Base-by-base conservation (phyloP, 768 basidiomycete species). In the Boletus sp. region DNA sequence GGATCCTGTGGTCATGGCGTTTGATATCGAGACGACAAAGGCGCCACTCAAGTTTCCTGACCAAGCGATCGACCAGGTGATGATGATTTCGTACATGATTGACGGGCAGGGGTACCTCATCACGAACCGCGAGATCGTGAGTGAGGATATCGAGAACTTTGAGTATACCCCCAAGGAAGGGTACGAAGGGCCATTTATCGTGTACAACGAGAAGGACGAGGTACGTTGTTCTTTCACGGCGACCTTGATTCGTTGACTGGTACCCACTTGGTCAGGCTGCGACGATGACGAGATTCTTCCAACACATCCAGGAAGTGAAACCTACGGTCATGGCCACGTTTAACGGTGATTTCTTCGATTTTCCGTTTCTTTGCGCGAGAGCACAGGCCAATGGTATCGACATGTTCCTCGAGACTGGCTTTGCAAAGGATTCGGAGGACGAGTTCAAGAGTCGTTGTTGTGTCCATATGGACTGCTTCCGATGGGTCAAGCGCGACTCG, bases 61-160 rank as follows among this genome's bases (percentile, higher is more conserved):
- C 76, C 89, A 94, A 64, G 83, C 85, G 7, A 87, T 92, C 28
- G 97, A 98, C 76, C 95, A 98, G 70, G 94, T 99, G 65, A 99
- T 99, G 96, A 99, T 99, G 97, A 98, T 99, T 61, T 99, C 97
- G 44, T 99, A 98, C 75, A 98, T 99, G 95, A 79, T 99, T 17
- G 97, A 99, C 69, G 96, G 94, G 0, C 92, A 95, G 71, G 97
- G 97, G 0, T 99, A 90, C 69, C 83, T 99, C 59, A 98, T 99
- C 73, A 97, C 94, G 20, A 98, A 98, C 66, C 83, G 97, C 42
- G 97, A 99, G 62, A 98, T 98, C 50, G 93, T 98, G 56, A 87
- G 89, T 58, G 95, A 98, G 68, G 93, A 98, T 67, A 98, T 99
- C 59, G 94, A 97, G 42, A 91, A 99, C 70, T 98, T 99, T 66